Evolutionary conservation across 352 stramenopile genomes (phyloP), one percentile per base, ranked within the genome.

Genomic region (Globisporangium viniferum): DNA sequence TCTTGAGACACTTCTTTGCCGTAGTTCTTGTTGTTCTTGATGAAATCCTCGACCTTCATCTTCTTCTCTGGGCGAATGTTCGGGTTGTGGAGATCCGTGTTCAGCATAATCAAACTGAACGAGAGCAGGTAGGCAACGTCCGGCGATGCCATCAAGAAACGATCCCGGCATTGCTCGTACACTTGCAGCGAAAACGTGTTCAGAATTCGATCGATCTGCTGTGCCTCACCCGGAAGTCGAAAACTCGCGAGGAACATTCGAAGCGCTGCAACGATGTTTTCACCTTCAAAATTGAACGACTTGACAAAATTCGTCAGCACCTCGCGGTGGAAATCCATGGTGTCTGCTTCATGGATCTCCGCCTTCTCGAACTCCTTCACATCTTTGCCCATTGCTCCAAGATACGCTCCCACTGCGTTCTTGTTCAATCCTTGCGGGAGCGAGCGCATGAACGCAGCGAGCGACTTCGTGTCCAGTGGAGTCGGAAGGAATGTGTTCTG

Each of bases 11-110:
- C 90, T 71, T 97, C 89, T n/a, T 74, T 67, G 5, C 91, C 91
- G 61, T 97, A 97, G 67, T 96, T 94, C 39, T 80, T 82, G 77
- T 97, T 97, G 67, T 97, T 96, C 57, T 85, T 86, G 71, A 97
- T 84, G 67, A 97, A 97, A 64, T 93, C 88, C 15, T 80, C 67
- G 24, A 92, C 67, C 49, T 88, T 90, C 91, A 97, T 97, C 58
- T 94, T 95, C 67, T 92, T 91, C 56, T 97, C 88, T 0, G 73
- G 66, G 5, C 80, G 77, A 59, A 97, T 95, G 59, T 96, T 97
- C 18, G 84, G 66, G 67, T 97, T 96, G 68, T 96, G 88, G 8
- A 95, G 62, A 74, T 97, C 90, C 29, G 88, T 94, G 64, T 95
- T 95, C 5, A 95, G 77, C 87, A 97, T 95, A 65, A 97, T 97